Conservation (phyloP, 2,329 filamentous ascomycete genomes). For the Colletotrichum salicis region DNA sequence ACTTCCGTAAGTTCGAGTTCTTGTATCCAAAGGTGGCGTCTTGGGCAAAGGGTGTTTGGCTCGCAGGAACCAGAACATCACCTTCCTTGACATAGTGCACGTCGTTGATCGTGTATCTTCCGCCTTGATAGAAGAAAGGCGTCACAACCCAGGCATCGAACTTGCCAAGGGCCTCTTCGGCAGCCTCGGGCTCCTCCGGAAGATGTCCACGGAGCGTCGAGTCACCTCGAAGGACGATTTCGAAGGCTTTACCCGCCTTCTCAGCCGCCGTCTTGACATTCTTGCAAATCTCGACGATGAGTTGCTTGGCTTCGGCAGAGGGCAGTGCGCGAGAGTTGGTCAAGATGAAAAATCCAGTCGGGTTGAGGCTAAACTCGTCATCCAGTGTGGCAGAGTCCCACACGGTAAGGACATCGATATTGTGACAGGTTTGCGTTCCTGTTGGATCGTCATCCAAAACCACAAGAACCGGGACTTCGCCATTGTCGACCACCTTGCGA, state of each 20-base stretch:
- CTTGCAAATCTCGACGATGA: slow-evolving; percentile 62
- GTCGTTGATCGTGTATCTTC: slow-evolving; percentile 65
- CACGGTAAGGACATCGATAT: slow-evolving; percentile 64
- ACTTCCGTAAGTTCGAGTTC: slow-evolving; percentile 63
- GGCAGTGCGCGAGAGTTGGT: slow-evolving; percentile 69
- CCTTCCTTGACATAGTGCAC: slow-evolving; percentile 68
- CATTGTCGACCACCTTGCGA: slow-evolving; percentile 33
- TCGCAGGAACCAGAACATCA: slow-evolving; percentile 59
- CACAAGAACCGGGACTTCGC: slow-evolving; percentile 44
- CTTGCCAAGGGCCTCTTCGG: slow-evolving; percentile 59
- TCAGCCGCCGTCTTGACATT: slow-evolving; percentile 58
- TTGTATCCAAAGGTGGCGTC: slow-evolving; percentile 69
- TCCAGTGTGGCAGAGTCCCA: slow-evolving; percentile 53
- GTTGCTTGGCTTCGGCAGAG: slow-evolving; percentile 54
- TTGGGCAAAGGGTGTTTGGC: slow-evolving; percentile 64
- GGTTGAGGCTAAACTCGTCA: slow-evolving; percentile 31
- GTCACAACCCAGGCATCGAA: slow-evolving; percentile 65
- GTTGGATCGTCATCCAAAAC: slow-evolving; percentile 67
- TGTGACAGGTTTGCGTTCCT: slow-evolving; percentile 71
- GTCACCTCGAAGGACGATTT: slow-evolving; percentile 67
- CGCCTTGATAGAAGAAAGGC: slow-evolving; percentile 69
- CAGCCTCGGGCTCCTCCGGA: slow-evolving; percentile 64
- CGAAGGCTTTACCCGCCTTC: slow-evolving; percentile 52
- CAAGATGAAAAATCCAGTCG: slow-evolving; percentile 67
- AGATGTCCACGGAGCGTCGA: slow-evolving; percentile 68